Evolutionary conservation across 2,329 filamentous ascomycete species (phyloP), one percentile per base, ranked within the genome.

Genomic region (Xylariaceae sp.): DNA sequence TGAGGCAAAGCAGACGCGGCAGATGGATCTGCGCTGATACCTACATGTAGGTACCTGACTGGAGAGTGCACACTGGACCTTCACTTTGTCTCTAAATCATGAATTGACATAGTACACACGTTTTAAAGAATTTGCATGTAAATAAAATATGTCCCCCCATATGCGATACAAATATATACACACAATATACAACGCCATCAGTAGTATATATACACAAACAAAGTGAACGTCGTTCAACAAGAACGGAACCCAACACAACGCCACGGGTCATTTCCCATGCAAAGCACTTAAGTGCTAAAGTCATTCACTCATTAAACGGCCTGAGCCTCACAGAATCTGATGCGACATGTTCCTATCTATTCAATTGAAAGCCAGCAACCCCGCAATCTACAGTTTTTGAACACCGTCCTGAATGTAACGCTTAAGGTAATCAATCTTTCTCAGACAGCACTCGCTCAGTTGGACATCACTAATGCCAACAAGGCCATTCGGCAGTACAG

Each of bases 401-500:
- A 28, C 22, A 28, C 22, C 22, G 22, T 28, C 22, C 22, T 7
- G 7, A 28, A 5, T 28, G 22, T 28, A 28, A 28, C 22, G 22
- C 22, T 28, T 7, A 28, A 28, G 7, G 7, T 28, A 28, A 28
- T 28, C 4, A 28, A 28, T 28, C 4, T 7, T 28, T 28, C 7
- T 28, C 22, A 7, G 22, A 28, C 22, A 5, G 22, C 4, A 28
- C 22, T 28, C 7, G 22, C 50, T 65, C 49, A 72, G 51, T 60
- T 63, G 19, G 75, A 85, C 88, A 99, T 88, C 72, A 97, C 90
- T 71, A 97, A 79, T 61, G 94, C 94, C 71, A 99, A 80, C 75
- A 99, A 75, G 63, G 94, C 94, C 94, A 99, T 99, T 71, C 94
- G 88, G 73, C 89, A 95, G 80, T 97, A 97, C 65, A 99, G 83